Percentiles rank a stretch among this genome's conserved stretches.
phyloP scores from a whole-genome alignment of 352 stramenopile genomes.

The Pythium volutum region DNA sequence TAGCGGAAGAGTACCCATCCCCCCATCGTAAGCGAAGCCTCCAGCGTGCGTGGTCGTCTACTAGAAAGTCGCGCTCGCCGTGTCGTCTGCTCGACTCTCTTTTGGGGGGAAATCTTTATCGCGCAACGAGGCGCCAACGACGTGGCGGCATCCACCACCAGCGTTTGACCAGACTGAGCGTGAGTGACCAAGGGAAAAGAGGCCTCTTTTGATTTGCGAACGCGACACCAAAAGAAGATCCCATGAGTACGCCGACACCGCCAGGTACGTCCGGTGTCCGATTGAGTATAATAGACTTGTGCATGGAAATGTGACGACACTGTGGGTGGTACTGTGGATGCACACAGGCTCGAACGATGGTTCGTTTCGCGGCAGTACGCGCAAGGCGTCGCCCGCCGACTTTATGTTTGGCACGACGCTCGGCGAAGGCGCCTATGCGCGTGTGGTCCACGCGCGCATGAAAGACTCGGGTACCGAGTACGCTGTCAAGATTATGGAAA shows the following conservation, averaged over 20 bases:
- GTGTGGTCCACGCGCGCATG: conserved; percentile 84
- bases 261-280: too few species aligned
- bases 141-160: neutral
- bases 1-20: neutral
- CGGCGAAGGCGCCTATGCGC: conserved; percentile 85
- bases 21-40: neutral
- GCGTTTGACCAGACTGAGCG: neutral
- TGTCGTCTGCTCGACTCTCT: conserved; percentile 5
- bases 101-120: neutral
- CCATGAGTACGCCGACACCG: too few species aligned
- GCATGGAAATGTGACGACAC: too few species aligned
- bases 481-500: conserved; percentile 92
- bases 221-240: too few species aligned
- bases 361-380: conserved; percentile 5
- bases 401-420: conserved; percentile 89
- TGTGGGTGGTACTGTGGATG: too few species aligned
- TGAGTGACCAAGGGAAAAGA: neutral
- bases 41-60: too few species aligned
- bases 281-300: too few species aligned
- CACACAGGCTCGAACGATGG: conserved; percentile 10
- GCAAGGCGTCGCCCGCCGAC: conserved; percentile 76
- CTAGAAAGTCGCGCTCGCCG: neutral
- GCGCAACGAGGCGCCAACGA: neutral
- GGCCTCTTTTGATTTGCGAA: neutral
- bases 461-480: conserved; percentile 84